Percentiles rank a stretch among this genome's conserved stretches.
Conservation (phyloP, 352 stramenopile species). For the Thraustochytrium striatum region DNA sequence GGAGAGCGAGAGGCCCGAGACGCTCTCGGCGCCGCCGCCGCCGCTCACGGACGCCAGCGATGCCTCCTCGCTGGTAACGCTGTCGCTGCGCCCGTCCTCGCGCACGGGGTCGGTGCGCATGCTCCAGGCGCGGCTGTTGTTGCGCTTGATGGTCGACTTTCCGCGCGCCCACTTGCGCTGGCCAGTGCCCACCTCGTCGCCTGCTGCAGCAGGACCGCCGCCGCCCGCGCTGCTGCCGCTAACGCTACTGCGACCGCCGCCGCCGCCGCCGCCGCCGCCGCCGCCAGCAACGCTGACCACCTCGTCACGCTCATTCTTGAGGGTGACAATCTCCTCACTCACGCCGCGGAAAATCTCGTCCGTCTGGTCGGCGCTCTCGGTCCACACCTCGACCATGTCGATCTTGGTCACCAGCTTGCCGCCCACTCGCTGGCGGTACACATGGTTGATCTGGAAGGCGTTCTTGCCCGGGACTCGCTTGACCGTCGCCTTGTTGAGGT, state of each 20-base stretch:
- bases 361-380: neutral
- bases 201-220: neutral
- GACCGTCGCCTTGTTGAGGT: constrained; percentile 5
- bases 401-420: neutral
- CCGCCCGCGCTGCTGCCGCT: neutral
- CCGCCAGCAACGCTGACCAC: no score
- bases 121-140: neutral
- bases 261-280: neutral
- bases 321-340: neutral
- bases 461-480: neutral
- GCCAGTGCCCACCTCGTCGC: neutral
- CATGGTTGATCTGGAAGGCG: constrained; percentile 30
- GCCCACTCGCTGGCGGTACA: neutral
- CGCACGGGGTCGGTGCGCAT: neutral
- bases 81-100: no score
- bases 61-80: no score
- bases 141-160: neutral
- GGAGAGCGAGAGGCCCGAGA: constrained; percentile 7
- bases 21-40: neutral
- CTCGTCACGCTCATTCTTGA: no score
- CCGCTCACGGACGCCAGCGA: neutral
- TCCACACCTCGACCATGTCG: constrained; percentile 44
- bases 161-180: neutral
- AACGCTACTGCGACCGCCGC: neutral
- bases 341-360: neutral